Conservation (phyloP, 2,329 filamentous ascomycete species). For the Rhinocladiella mackenziei region DNA sequence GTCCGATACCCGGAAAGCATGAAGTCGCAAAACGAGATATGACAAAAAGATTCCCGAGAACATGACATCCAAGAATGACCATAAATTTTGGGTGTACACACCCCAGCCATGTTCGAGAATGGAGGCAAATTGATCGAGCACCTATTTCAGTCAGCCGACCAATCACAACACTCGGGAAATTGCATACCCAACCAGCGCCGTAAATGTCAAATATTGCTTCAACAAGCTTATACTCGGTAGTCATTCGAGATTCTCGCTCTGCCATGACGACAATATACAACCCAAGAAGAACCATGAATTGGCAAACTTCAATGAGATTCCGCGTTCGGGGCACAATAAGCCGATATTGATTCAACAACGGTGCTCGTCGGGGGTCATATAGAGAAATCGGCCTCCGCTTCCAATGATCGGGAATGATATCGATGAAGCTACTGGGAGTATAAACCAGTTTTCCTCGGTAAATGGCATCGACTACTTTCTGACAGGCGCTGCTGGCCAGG, state of each 20-base stretch:
- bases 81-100: conserved; percentile 82
- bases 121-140: conserved; percentile 69
- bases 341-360: conserved; percentile 77
- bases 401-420: conserved; percentile 81
- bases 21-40: conserved; percentile 64
- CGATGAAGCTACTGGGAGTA: conserved; percentile 74
- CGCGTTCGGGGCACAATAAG: conserved; percentile 76
- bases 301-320: conserved; percentile 68
- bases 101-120: conserved; percentile 72
- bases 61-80: conserved; percentile 79
- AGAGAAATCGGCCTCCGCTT: conserved; percentile 77
- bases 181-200: conserved; percentile 65
- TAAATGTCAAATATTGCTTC: conserved; percentile 70
- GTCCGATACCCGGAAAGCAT: conserved; percentile 16
- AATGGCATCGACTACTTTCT: conserved; percentile 77
- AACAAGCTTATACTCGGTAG: conserved; percentile 46
- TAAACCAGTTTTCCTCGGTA: conserved; percentile 78
- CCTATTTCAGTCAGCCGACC: conserved; percentile 12
- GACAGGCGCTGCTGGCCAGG: conserved; percentile 70
- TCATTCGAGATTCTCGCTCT: conserved; percentile 53
- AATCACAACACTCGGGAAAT: background rate
- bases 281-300: conserved; percentile 65
- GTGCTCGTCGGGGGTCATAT: conserved; percentile 72
- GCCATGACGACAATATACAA: conserved; percentile 72
- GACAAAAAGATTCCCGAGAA: conserved; percentile 68